phyloP scores from a whole-genome alignment of 2,329 filamentous ascomycete species.

The Diaporthe ampelina region DNA sequence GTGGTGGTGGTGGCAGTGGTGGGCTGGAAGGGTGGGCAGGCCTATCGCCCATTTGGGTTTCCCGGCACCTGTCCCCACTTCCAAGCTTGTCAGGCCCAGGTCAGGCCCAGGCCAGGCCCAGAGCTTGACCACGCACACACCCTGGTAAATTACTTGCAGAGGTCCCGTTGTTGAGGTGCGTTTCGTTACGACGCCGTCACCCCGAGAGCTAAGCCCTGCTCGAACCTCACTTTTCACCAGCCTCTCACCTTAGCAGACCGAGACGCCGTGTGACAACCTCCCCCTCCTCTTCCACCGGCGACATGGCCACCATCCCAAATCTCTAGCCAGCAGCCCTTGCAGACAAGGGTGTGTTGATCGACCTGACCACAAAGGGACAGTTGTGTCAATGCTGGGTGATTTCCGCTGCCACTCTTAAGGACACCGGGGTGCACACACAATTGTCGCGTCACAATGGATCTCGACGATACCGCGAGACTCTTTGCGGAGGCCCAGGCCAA shows the following conservation, averaged over 20 bases:
- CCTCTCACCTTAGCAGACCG: slow-evolving; percentile 24
- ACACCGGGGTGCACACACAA: slow-evolving; percentile 15
- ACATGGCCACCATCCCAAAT: slow-evolving; percentile 21
- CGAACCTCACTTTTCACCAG: slow-evolving; percentile 38
- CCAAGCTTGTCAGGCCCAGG: slow-evolving; percentile 28
- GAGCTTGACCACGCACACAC: slow-evolving; percentile 18
- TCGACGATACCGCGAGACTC: slow-evolving; percentile 52
- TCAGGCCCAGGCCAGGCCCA: slow-evolving; percentile 26
- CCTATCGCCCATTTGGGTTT: slow-evolving; percentile 7
- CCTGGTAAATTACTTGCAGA: slow-evolving; percentile 33
- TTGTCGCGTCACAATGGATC: slow-evolving; percentile 29
- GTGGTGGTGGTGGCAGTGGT: slow-evolving; percentile 9
- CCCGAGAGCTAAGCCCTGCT: slow-evolving; percentile 25
- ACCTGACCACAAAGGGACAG: background rate
- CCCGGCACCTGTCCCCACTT: background rate
- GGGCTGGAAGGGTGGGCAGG: background rate
- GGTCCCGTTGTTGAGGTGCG: slow-evolving; percentile 12
- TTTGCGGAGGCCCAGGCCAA: slow-evolving; percentile 66
- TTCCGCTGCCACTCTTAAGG: slow-evolving; percentile 1
- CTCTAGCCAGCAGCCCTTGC: slow-evolving; percentile 18
- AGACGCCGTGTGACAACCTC: slow-evolving; percentile 25
- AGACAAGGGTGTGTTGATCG: slow-evolving; percentile 8
- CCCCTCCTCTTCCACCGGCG: slow-evolving; percentile 4
- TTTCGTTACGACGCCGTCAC: slow-evolving; percentile 24
- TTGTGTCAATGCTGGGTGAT: slow-evolving; percentile 19